Base-by-base conservation (phyloP, 1,284 basidiomycete genomes). In the Mycena sp. region DNA sequence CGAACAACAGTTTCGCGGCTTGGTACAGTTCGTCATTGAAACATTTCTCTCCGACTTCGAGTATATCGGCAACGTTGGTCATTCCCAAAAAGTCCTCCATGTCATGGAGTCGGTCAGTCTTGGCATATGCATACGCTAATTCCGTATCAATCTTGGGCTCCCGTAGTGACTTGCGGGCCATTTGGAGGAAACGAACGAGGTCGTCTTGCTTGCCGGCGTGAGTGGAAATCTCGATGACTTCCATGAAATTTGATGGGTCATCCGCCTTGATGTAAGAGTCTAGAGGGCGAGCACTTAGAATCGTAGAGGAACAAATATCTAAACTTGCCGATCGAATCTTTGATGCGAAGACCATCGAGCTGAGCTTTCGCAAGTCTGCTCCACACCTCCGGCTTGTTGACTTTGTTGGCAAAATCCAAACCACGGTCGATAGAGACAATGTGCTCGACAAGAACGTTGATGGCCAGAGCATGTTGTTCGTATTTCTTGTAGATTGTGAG, bases 81-180 rank as follows among this genome's bases (percentile, higher is more conserved):
- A 99, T 99, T 38, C 87, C 86, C 65, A 99, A 82, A 88, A 99
- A 99, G 82, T 99, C 98, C 75, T 99, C 98, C 98, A 99, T 99
- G 74, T 99, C 98, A 75, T 98, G 96, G 23, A 98, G 81, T 63
- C 96, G 90, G 76, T 98, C 96, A 1, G 96, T 98, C 85, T 97
- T 97, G 44, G 96, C 96, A 76, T 98, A 98, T 1, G 96, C 94
- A 74, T 98, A 96, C 10, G 96, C 96, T 38, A 99, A 83, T 80
- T 98, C 95, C 16, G 98, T 99, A 77, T 99, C 98, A 72, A 99
- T 97, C 83, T 91, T 96, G 52, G 98, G 98, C 80, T 99, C 98
- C 54, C 98, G 91, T 23, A 98, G 87, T 58, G 93, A 90, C 84
- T 98, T 99, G 77, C 98, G 91, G n/a, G 98, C 96, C 98, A 99